Conservation (phyloP, 495 filamentous ascomycete species). For the Thozetella sp. region DNA sequence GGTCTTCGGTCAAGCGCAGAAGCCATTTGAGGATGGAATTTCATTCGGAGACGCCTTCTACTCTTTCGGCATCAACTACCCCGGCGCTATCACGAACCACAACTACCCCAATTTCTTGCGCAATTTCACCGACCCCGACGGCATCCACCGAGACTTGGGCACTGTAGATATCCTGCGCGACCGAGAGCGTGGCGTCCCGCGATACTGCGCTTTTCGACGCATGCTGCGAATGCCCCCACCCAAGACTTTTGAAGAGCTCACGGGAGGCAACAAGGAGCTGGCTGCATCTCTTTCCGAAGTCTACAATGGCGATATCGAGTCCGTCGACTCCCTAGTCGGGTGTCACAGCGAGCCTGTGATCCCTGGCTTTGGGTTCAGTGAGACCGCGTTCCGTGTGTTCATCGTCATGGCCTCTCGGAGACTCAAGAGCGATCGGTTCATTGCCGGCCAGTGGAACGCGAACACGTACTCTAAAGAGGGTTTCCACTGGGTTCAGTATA, state of each 20-base stretch:
- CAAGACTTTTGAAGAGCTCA: conserved; percentile 30
- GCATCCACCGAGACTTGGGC: conserved; percentile 31
- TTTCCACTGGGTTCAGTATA: conserved; percentile 37
- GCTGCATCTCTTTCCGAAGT: conserved; percentile 24
- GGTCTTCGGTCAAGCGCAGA: conserved; percentile 29
- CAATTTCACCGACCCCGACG: conserved; percentile 30
- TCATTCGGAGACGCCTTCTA: conserved; percentile 42
- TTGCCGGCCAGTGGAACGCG: conserved; percentile 31
- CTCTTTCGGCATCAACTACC: conserved; percentile 47
- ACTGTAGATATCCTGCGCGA: conserved; percentile 46
- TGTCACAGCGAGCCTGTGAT: conserved; percentile 35
- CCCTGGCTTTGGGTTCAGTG: conserved; percentile 42
- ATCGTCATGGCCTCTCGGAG: conserved; percentile 36
- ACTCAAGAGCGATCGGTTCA: conserved; percentile 44
- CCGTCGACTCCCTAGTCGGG: conserved; percentile 39
- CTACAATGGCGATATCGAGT: conserved; percentile 34
- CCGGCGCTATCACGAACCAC: conserved; percentile 41
- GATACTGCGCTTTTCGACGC: conserved; percentile 45
- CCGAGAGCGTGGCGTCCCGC: conserved; percentile 45
- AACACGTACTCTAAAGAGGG: conserved; percentile 37
- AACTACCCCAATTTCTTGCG: conserved; percentile 41
- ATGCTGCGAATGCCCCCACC: conserved; percentile 32
- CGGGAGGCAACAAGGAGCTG: conserved; percentile 31
- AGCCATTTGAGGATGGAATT: conserved; percentile 24
- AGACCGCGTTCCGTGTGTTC: conserved; percentile 40